phyloP scores from a whole-genome alignment of 208 protist species.

The Trypanosoma lewisi region DNA sequence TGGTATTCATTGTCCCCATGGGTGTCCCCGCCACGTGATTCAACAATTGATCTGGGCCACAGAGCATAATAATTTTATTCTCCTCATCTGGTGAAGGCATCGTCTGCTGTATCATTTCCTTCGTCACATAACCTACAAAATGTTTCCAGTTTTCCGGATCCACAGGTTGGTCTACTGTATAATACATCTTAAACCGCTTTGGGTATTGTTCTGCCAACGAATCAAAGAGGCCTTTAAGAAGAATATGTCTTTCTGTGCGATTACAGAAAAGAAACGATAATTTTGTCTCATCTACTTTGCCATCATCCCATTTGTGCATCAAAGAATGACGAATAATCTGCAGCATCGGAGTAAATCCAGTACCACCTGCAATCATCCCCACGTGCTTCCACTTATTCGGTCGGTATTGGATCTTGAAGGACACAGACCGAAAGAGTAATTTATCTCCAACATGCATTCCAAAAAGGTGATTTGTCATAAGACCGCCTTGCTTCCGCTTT shows the following conservation, averaged over 20 bases:
- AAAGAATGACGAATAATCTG: constrained; percentile 89
- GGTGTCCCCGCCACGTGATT: constrained; percentile 82
- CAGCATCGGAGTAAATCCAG: constrained; percentile 93
- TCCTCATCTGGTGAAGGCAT: constrained; percentile 79
- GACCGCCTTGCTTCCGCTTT: constrained; percentile 70
- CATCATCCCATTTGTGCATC: constrained; percentile 55
- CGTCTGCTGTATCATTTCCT: constrained; percentile 68
- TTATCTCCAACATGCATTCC: constrained; percentile 88
- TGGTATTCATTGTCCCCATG: constrained; percentile 66
- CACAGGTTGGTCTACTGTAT: constrained; percentile 83
- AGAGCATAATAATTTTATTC: constrained; percentile 88
- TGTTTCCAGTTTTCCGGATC: constrained; percentile 83
- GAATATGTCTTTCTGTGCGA: constrained; percentile 90
- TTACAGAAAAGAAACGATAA: constrained; percentile 92
- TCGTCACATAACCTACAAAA: constrained; percentile 71
- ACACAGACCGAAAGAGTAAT: constrained; percentile 74
- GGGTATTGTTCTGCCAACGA: constrained; percentile 60
- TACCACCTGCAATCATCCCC: constrained; percentile 92
- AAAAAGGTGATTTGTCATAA: constrained; percentile 86
- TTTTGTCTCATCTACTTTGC: constrained; percentile 78
- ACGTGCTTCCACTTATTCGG: constrained; percentile 85
- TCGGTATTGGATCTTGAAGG: constrained; percentile 86
- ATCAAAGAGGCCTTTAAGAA: constrained; percentile 89
- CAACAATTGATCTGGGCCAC: constrained; percentile 84
- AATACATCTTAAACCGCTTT: constrained; percentile 84